phyloP scores from a whole-genome alignment of 495 filamentous ascomycete species.

The Aspergillus funiculosus region DNA sequence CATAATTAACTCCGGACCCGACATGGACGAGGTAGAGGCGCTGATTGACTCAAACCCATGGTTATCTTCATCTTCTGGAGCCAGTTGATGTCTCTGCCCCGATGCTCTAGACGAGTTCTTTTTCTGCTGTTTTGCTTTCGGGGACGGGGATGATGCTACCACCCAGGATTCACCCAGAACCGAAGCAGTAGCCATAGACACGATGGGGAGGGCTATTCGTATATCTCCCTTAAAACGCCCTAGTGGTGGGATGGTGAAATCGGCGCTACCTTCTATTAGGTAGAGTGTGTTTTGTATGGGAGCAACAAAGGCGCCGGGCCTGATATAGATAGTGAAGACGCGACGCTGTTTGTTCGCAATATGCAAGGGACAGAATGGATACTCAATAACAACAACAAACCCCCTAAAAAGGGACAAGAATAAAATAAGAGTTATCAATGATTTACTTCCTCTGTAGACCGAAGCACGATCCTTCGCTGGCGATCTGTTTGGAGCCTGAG shows the following conservation, averaged over 20 bases:
- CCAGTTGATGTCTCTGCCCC: constrained; percentile 1
- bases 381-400: too few relatives aligned
- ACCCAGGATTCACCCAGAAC: constrained; percentile 40
- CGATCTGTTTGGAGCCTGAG: constrained; percentile 2
- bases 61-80: constrained; percentile 6
- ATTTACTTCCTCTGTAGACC: too few relatives aligned
- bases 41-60: constrained; percentile 25
- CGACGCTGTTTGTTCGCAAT: too few relatives aligned
- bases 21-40: constrained; percentile 28
- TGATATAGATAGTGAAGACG: too few relatives aligned
- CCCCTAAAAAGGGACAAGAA: too few relatives aligned
- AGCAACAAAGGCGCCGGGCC: too few relatives aligned
- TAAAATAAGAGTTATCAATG: too few relatives aligned
- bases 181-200: constrained; percentile 24
- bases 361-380: not conserved
- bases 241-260: too few relatives aligned
- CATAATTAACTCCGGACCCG: constrained; percentile 44
- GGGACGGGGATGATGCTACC: constrained; percentile 22
- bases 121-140: constrained; percentile 12
- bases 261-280: too few relatives aligned
- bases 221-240: too few relatives aligned
- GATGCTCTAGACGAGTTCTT: not conserved
- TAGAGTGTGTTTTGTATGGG: too few relatives aligned
- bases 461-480: not conserved
- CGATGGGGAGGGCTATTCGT: not conserved